Evolutionary conservation across 805 yeast genomes (phyloP), one percentile per base, ranked within the genome.

Genomic region (Saccharomycopsis sp.): DNA sequence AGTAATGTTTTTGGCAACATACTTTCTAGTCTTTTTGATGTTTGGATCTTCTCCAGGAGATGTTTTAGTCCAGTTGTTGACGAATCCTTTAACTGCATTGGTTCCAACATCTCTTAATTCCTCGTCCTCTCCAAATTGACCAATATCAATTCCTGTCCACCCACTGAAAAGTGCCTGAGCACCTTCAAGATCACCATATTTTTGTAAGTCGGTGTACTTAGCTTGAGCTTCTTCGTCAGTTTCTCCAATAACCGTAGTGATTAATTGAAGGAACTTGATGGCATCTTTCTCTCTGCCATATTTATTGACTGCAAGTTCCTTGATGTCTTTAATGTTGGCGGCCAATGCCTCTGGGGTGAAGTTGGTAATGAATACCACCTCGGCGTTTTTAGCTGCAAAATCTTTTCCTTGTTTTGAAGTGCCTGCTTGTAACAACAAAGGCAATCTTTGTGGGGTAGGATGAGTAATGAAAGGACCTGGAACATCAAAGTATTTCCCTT

Each of bases 341-440:
- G 65, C 69, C 44, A 74, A 62, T 5, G 54, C 58, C 34, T 65
- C 68, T 2, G 78, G 75, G 2, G 72, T 66, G 42, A 68, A 65
- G 2, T 72, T 72, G n/a, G 72, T 68, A n/a, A 73, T 66, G 60
- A 77, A 77, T 2, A 75, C 72, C 14, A 70, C 72, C 62, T 77
- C 80, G 0, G 79, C 79, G 63, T 73, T 70, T 58, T 71, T 70
- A 5, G 80, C 77, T 2, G 77, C 80, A 58, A 74, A 68, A 15
- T 74, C 73, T 41, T 68, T 67, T 7, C 80, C 80, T 20, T 67
- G 68, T 9, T 71, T 64, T 5, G 80, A 76, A 23, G 75, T 67
- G 2, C 80, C 80, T 2, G 80, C 80, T 64, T 76, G 78, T 47
- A 76, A 68, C 44, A 77, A 64, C 8, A 77, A 73, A 1, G 80